Conservation (phyloP, 257 asterid genomes). For the Oldenlandia corymbosa region DNA sequence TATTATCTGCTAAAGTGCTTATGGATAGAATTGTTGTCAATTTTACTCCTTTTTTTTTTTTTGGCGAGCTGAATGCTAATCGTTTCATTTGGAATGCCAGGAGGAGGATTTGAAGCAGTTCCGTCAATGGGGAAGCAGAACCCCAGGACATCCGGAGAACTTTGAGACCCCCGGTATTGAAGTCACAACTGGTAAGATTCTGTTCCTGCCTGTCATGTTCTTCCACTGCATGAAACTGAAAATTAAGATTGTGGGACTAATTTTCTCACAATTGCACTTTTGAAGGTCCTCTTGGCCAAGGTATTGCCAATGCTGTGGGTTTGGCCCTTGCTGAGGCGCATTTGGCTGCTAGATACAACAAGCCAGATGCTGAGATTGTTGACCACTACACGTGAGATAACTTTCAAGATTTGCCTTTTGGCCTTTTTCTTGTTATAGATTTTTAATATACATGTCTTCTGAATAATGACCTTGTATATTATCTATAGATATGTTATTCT, state of each 20-base stretch:
- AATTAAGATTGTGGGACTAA: conserved; percentile 6
- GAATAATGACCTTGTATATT: conserved; percentile 12
- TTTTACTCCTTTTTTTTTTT: background rate
- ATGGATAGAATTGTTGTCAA: background rate
- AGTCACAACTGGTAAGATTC: conserved; percentile 62
- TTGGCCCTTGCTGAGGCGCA: conserved; percentile 77
- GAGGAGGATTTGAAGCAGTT: conserved; percentile 61
- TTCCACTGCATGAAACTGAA: conserved; percentile 2
- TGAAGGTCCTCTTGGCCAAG: conserved; percentile 89
- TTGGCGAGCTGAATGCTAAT: conserved; percentile 18
- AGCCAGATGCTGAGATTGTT: conserved; percentile 56
- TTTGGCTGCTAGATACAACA: conserved; percentile 79
- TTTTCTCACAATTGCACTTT: conserved; percentile 15
- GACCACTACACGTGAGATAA: conserved; percentile 73
- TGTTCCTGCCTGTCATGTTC: conserved; percentile 1
- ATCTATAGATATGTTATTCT: conserved; percentile 41
- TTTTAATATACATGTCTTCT: conserved; percentile 1
- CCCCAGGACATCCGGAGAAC: conserved; percentile 85
- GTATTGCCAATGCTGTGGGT: conserved; percentile 79
- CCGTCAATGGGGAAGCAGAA: conserved; percentile 78
- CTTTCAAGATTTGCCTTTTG: background rate
- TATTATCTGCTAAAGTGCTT: no score
- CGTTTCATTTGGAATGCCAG: conserved; percentile 20
- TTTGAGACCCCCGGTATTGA: conserved; percentile 74
- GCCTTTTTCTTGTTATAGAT: background rate